Evolutionary conservation across 345 rosid species (phyloP), one percentile per base, ranked within the genome.

Genomic region (Erysimum cheiranthoides): DNA sequence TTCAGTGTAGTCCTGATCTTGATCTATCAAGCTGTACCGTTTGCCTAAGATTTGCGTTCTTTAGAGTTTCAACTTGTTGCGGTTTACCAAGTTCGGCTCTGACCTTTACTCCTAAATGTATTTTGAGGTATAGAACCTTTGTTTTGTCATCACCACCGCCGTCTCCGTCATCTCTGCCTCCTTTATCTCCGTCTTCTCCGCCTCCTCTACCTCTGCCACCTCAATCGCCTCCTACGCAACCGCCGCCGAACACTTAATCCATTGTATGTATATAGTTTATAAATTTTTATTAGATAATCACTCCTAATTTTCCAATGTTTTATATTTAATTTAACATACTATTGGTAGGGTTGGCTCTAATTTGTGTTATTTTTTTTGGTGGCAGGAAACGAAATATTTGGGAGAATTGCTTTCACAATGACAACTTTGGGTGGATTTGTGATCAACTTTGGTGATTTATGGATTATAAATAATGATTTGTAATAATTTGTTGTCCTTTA

Each of bases 1-100:
- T 74, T 51, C 79, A 75, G 61, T 75, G 79, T 68, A 59, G 56
- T 40, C 62, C 79, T 68, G 74, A 54, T 61, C 68, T 75, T 40
- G 79, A 68, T 18, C 61, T 10, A 5, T 0, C 1, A 1, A 60
- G 21, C 21, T 75, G 79, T 43, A 73, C 49, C 5, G 18, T 38
- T 36, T 71, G 75, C 6, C 68, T 71, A 8, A 4, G 2, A 27
- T 0, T 16, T 27, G 64, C 53, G 4, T 49, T 34, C 14, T 5
- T 10, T 0, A 66, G 59, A 54, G 38, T 71, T 11, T 61, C 60
- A 32, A 49, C 67, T 61, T 71, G 75, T 45, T 65, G 78, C 64
- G 39, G 70, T 27, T 10, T 1, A 16, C 68, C 78, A 54, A 21
- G 47, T 6, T 45, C 10, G 4, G 57, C 78, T 25, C n/a, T n/a